Conservation (phyloP, 495 filamentous ascomycete genomes). For the Elasticomyces elasticus region DNA sequence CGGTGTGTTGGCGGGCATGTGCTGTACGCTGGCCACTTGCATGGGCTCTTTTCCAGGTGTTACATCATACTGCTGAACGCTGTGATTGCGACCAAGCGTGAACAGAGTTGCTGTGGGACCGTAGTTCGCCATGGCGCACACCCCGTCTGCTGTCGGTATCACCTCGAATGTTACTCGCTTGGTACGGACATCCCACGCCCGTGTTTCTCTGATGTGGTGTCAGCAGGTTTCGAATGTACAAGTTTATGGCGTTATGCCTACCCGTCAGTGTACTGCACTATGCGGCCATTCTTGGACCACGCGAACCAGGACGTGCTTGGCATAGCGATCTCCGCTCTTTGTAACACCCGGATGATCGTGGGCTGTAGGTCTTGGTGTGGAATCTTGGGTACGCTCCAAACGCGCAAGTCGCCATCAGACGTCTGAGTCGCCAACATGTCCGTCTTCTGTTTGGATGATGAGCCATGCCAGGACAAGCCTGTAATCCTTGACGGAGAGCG, state of each 20-base stretch:
- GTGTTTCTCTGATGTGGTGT: constrained; percentile 59
- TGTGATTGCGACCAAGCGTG: constrained; percentile 77
- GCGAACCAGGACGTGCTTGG: constrained; percentile 87
- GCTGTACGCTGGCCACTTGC: constrained; percentile 75
- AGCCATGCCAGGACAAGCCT: constrained; percentile 92
- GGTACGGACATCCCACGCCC: constrained; percentile 92
- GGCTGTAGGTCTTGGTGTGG: constrained; percentile 58
- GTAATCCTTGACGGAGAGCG: constrained; percentile 79
- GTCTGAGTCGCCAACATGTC: constrained; percentile 96
- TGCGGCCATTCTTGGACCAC: constrained; percentile 96
- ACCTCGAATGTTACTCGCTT: constrained; percentile 85
- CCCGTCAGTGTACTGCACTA: constrained; percentile 88
- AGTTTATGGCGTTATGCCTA: constrained; percentile 39
- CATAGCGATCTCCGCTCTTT: constrained; percentile 61
- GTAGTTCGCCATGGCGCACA: constrained; percentile 75
- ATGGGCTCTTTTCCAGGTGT: constrained; percentile 51
- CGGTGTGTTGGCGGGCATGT: constrained; percentile 62
- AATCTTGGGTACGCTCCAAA: constrained; percentile 93
- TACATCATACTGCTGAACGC: constrained; percentile 88
- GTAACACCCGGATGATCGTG: constrained; percentile 79
- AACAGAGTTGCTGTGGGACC: constrained; percentile 87
- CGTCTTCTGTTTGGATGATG: constrained; percentile 91
- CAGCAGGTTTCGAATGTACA: constrained; percentile 7
- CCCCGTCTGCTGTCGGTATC: constrained; percentile 73
- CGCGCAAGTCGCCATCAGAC: constrained; percentile 79